phyloP scores from a whole-genome alignment of 2,329 filamentous ascomycete species.

The Xylaria sp. region DNA sequence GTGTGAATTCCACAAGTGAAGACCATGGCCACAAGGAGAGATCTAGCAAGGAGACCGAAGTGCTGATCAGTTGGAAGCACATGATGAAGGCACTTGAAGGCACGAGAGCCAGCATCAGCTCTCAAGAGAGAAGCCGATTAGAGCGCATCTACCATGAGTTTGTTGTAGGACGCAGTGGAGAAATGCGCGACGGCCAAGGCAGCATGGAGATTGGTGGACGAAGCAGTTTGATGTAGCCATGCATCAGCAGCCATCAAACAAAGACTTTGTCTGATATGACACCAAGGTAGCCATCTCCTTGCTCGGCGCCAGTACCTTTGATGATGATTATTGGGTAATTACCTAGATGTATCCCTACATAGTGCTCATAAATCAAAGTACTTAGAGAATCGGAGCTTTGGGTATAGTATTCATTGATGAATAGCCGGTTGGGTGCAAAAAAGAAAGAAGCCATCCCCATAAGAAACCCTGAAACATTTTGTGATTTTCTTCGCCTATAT shows the following conservation, averaged over 20 bases:
- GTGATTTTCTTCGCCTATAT: background rate
- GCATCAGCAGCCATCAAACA: background rate
- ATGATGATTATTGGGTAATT: background rate
- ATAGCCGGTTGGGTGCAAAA: no score
- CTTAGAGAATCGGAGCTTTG: background rate
- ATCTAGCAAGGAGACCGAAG: conserved; percentile 67
- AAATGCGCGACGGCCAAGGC: conserved; percentile 93
- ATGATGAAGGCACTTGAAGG: conserved; percentile 79
- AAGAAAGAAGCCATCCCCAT: background rate
- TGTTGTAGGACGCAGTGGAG: conserved; percentile 89
- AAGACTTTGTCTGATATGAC: background rate
- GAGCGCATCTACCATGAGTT: conserved; percentile 91
- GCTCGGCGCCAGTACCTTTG: background rate
- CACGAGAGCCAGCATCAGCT: conserved; percentile 85
- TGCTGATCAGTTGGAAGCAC: conserved; percentile 86
- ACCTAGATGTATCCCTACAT: background rate
- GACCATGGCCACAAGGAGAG: conserved; percentile 51
- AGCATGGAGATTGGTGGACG: conserved; percentile 92
- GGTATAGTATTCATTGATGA: background rate
- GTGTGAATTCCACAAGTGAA: conserved; percentile 42
- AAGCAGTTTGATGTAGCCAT: conserved; percentile 87
- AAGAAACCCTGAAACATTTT: background rate
- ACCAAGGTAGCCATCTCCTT: background rate
- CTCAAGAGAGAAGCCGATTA: conserved; percentile 78
- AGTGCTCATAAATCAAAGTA: background rate